Evolutionary conservation across 371 early-diverging fungal species (phyloP).

Genomic region (Mucor velutinosus): DNA sequence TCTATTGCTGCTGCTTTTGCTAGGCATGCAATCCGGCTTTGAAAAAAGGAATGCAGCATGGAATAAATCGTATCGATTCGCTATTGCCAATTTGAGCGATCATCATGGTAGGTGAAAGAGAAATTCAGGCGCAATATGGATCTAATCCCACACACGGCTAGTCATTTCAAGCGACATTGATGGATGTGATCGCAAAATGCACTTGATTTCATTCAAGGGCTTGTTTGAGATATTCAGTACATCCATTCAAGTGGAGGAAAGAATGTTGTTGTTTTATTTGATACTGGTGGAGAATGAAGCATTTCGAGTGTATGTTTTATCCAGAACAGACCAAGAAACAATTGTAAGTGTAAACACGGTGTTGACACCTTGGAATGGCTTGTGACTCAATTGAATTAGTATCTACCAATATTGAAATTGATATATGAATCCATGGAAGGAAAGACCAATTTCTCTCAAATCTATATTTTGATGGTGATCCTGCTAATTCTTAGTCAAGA

Average conservation of each 20-base stretch:
- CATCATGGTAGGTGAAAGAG: constrained; percentile 49
- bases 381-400: constrained; percentile 34
- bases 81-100: constrained; percentile 57
- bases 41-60: constrained; percentile 4
- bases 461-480: constrained; percentile 69
- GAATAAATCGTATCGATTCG: constrained; percentile 52
- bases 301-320: constrained; percentile 74
- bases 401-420: constrained; percentile 67
- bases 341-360: constrained; percentile 42
- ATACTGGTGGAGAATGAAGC: constrained; percentile 69
- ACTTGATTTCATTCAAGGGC: constrained; percentile 62
- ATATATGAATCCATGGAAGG: constrained; percentile 71
- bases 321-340: constrained; percentile 77
- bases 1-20: constrained; percentile 57
- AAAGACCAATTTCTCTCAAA: constrained; percentile 64
- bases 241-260: constrained; percentile 67
- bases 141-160: background rate
- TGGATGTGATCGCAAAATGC: constrained; percentile 34
- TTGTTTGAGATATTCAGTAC: constrained; percentile 68
- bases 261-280: constrained; percentile 67
- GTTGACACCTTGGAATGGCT: background rate
- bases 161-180: constrained; percentile 28
- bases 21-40: constrained; percentile 34
- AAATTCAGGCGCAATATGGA: background rate
- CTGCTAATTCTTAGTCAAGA: constrained; percentile 74